A percentile compares a stretch with the other conserved stretches of the same genome.
These are phyloP conservation scores for Corchorus olitorius DNA, from an alignment of 345 rosid genomes.

Conservation along the genomic window DNA sequence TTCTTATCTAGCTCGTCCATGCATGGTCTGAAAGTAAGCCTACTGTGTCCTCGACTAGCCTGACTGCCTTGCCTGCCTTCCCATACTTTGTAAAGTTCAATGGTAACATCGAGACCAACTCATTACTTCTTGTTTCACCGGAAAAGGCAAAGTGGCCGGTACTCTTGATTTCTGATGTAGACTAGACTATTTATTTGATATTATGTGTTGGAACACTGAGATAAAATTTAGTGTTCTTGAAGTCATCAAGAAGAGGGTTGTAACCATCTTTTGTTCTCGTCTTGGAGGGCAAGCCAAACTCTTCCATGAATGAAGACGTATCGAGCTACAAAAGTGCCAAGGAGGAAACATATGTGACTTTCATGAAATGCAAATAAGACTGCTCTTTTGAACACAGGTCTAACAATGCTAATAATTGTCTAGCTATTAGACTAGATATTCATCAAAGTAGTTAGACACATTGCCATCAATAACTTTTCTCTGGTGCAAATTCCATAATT, in stretches of 20 bases:
- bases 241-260: conserved; percentile 93
- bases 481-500: too few species aligned
- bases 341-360: neutral
- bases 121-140: neutral
- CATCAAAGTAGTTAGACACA: too few species aligned
- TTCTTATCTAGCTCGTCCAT: too few species aligned
- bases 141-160: neutral
- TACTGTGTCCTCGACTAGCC: too few species aligned
- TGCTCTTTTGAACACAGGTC: too few species aligned
- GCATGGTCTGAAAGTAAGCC: too few species aligned
- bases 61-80: too few species aligned
- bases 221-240: conserved; percentile 89
- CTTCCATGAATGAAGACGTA: conserved; percentile 92
- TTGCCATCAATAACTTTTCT: too few species aligned
- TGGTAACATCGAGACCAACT: neutral
- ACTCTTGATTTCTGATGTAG: neutral
- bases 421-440: too few species aligned
- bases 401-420: too few species aligned
- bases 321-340: conserved; percentile 51
- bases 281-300: conserved; percentile 85
- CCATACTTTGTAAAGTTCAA: neutral
- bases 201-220: conserved; percentile 97
- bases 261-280: conserved; percentile 90
- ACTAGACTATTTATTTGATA: conserved; percentile 35
- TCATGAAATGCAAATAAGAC: neutral